phyloP scores from a whole-genome alignment of 768 basidiomycete species.

The Amanita rubescens region DNA sequence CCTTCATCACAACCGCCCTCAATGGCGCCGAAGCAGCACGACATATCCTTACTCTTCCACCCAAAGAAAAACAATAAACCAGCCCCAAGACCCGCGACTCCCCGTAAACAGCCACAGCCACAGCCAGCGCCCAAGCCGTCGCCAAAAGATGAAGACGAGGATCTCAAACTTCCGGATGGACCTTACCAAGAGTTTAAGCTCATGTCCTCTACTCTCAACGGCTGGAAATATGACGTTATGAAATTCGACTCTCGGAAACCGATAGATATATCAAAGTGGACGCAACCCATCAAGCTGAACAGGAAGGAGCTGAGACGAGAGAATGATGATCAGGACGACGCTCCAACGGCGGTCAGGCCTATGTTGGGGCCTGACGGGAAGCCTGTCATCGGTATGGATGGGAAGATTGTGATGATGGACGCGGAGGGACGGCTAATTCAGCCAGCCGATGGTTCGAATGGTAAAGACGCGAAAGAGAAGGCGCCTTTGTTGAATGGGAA shows the following conservation, averaged over 20 bases:
- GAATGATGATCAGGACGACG: constrained; percentile 23
- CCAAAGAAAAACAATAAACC: constrained; percentile 51
- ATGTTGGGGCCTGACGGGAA: constrained; percentile 84
- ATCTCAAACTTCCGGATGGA: constrained; percentile 53
- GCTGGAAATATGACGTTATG: constrained; percentile 91
- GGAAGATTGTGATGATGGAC: constrained; percentile 76
- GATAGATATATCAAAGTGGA: constrained; percentile 64
- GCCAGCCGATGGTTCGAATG: constrained; percentile 18
- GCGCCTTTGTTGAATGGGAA: constrained; percentile 36
- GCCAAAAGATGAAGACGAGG: constrained; percentile 42
- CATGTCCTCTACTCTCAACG: constrained; percentile 72
- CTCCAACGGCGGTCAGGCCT: constrained; percentile 52
- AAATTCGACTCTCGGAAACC: constrained; percentile 76
- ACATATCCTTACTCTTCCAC: constrained; percentile 50
- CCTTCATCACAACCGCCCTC: neutral
- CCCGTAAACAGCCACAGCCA: constrained; percentile 32
- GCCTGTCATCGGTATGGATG: constrained; percentile 71
- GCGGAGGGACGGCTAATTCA: constrained; percentile 69
- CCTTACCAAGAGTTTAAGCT: constrained; percentile 72
- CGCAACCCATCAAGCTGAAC: constrained; percentile 76
- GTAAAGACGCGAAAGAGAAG: constrained; percentile 36
- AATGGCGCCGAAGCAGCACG: constrained; percentile 38
- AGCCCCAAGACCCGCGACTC: constrained; percentile 23
- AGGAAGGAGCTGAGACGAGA: constrained; percentile 71
- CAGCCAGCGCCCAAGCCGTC: constrained; percentile 33